A percentile compares a stretch with the other conserved stretches of the same genome.
phyloP scores from a whole-genome alignment of 129 eudicot genomes.

The Lonicera japonica region DNA sequence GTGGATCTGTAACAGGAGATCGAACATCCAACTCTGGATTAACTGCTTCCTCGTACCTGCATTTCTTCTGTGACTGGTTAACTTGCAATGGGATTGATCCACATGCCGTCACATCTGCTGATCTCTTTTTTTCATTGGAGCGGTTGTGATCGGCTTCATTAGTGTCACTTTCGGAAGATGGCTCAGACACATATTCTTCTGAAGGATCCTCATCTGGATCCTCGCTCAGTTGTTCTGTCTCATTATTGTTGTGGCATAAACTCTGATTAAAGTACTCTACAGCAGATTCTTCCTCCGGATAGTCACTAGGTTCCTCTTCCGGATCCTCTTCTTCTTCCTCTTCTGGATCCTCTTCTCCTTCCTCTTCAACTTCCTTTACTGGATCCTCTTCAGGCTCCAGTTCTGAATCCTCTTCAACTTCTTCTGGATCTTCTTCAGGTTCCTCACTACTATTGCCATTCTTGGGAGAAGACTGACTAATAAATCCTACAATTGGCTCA shows the following conservation, averaged over 20 bases:
- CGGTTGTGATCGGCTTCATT: background rate
- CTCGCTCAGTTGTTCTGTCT: background rate
- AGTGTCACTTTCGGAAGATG: background rate
- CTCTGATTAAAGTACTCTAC: background rate
- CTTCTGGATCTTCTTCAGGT: conserved; percentile 15
- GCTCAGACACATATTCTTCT: conserved; percentile 1
- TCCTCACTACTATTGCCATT: background rate
- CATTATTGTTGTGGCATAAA: background rate
- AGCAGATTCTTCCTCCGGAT: conserved; percentile 9
- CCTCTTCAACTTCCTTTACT: conserved; percentile 4
- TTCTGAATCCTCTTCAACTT: conserved; percentile 7
- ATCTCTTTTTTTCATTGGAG: conserved; percentile 1
- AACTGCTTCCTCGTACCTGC: background rate
- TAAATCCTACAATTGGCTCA: background rate
- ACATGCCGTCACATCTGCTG: background rate
- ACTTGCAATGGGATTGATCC: background rate
- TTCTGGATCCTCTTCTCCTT: background rate
- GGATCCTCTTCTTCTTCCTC: conserved; percentile 9
- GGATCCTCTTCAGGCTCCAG: conserved; percentile 13
- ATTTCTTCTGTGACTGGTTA: background rate
- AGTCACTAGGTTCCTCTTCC: conserved; percentile 13
- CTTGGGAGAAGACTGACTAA: background rate
- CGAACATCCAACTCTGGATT: background rate
- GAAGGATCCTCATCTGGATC: conserved; percentile 5
- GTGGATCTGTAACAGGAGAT: background rate